phyloP scores from a whole-genome alignment of 352 stramenopile genomes.

The Globisporangium orthogonon region DNA sequence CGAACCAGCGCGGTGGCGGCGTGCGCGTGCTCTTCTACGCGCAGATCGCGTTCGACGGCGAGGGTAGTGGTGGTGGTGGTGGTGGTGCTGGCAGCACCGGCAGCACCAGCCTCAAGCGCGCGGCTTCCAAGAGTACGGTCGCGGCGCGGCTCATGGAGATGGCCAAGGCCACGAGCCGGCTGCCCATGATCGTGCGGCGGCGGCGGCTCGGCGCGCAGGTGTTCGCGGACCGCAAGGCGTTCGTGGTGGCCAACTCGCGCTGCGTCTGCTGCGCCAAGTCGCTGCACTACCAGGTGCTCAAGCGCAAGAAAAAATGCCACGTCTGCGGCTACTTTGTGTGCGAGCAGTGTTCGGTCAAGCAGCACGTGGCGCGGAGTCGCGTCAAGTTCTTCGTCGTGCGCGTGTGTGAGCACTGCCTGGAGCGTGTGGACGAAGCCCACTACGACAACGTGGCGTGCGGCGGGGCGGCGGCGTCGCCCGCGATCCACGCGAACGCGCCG shows the following conservation, averaged over 20 bases:
- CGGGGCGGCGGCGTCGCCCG: not conserved
- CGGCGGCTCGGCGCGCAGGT: slow-evolving; percentile 28
- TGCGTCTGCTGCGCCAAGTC: slow-evolving; percentile 24
- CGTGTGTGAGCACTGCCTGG: slow-evolving; percentile 34
- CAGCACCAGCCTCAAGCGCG: not conserved
- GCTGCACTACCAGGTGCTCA: slow-evolving; percentile 20
- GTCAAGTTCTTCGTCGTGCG: slow-evolving; percentile 33
- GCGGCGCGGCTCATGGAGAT: slow-evolving; percentile 25
- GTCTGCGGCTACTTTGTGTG: slow-evolving; percentile 33
- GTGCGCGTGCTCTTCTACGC: slow-evolving; percentile 36
- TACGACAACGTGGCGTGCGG: slow-evolving; percentile 19
- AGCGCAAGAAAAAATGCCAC: slow-evolving; percentile 41
- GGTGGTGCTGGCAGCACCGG: not conserved
- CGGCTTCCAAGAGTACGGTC: slow-evolving; percentile 9
- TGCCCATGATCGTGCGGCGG: slow-evolving; percentile 27
- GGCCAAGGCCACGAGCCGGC: slow-evolving; percentile 26
- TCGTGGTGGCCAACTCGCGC: slow-evolving; percentile 19
- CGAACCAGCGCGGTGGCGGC: slow-evolving; percentile 1
- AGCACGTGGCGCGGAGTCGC: slow-evolving; percentile 30
- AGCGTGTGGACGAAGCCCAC: slow-evolving; percentile 34
- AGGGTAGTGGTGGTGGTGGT: slow-evolving; percentile 1
- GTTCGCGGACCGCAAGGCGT: slow-evolving; percentile 18
- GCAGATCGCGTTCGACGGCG: slow-evolving; percentile 22
- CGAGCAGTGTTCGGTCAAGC: slow-evolving; percentile 18
- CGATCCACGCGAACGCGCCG: slow-evolving; percentile 1